Base-by-base conservation (phyloP, 176 grass and related monocot genomes). In the Carex pumila region DNA sequence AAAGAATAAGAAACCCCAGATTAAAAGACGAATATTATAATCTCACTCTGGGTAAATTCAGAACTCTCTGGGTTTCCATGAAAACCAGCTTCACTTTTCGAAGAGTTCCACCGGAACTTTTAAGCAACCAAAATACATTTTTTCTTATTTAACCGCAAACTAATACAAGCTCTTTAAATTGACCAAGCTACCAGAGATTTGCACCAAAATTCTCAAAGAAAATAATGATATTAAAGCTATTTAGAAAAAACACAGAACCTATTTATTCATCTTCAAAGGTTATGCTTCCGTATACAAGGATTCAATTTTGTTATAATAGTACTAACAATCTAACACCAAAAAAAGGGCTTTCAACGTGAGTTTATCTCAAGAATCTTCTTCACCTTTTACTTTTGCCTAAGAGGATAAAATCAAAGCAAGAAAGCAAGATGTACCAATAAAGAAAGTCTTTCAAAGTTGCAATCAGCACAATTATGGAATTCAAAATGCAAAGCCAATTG, bases 1-100 rank as follows among this genome's bases (percentile, higher is more conserved):
- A 81, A 81, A 63, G 79, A 81, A 81, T 81, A 81, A 81, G 14
- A 50, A 65, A 31, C 22, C 22, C 31, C 22, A 54, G 5, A 77
- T 77, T 54, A 77, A 1, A 32, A 77, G 17, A 76, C 41, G 17
- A 17, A 21, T 41, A 70, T 70, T 29, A 68, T 73, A 19, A 50
- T 73, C 41, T 18, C 19, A 22, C 52, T 73, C 3, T 50, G 25
- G 10, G 41, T 73, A 19, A 19, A 73, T 25, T 49, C 19, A 73
- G 43, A 73, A 73, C 45, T 73, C 70, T 29, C 43, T 29, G 54
- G 22, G 50, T 76, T 76, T 76, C 22, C 21, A 0, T 13, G 21
- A 54, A 75, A 75, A 54, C 11, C 6, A 30, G 49, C 49, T 54
- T 76, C 45, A 49, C 21, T 49, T 74, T 74, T 30, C 19, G 53